These are phyloP conservation scores for Hemisphaericaspora lyxosophila DNA, from an alignment of 1,139 yeast species.

Conservation along the genomic window DNA sequence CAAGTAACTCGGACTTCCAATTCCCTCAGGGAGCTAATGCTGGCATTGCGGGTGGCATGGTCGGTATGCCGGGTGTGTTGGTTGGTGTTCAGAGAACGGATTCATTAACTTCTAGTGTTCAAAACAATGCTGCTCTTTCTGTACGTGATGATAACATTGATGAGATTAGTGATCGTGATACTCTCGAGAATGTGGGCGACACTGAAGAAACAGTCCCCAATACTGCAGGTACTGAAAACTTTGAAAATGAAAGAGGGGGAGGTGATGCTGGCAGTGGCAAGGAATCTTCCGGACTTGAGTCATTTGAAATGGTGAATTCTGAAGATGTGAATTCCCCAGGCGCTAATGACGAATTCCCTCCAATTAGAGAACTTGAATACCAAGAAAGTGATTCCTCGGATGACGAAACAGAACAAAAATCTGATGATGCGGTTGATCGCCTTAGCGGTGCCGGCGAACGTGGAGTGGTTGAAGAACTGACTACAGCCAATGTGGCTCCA, in stretches of 20 bases:
- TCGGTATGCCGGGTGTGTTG: slow-evolving; percentile 49
- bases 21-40: slow-evolving; percentile 46
- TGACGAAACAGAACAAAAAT: slow-evolving; percentile 28
- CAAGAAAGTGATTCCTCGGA: slow-evolving; percentile 53
- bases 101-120: slow-evolving; percentile 86
- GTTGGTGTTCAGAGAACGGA: slow-evolving; percentile 60
- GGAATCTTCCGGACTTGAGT: slow-evolving; percentile 49
- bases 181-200: slow-evolving; percentile 40
- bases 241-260: slow-evolving; percentile 17
- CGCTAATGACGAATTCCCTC: slow-evolving; percentile 58
- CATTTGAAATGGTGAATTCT: slow-evolving; percentile 54
- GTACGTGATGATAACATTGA: slow-evolving; percentile 72
- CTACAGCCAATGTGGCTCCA: slow-evolving; percentile 30
- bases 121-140: slow-evolving; percentile 86
- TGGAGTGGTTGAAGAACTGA: slow-evolving; percentile 24
- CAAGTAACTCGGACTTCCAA: slow-evolving; percentile 52
- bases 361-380: slow-evolving; percentile 62
- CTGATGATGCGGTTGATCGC: slow-evolving; percentile 45
- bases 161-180: slow-evolving; percentile 61
- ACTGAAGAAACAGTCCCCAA: slow-evolving; percentile 19
- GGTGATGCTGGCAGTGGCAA: slow-evolving; percentile 40
- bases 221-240: slow-evolving; percentile 17
- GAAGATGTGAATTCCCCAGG: slow-evolving; percentile 37
- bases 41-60: slow-evolving; percentile 42
- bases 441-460: slow-evolving; percentile 18